These are phyloP conservation scores for Fusarium protoensiforme DNA, from an alignment of 2,329 filamentous ascomycete species.

Conservation along the genomic window DNA sequence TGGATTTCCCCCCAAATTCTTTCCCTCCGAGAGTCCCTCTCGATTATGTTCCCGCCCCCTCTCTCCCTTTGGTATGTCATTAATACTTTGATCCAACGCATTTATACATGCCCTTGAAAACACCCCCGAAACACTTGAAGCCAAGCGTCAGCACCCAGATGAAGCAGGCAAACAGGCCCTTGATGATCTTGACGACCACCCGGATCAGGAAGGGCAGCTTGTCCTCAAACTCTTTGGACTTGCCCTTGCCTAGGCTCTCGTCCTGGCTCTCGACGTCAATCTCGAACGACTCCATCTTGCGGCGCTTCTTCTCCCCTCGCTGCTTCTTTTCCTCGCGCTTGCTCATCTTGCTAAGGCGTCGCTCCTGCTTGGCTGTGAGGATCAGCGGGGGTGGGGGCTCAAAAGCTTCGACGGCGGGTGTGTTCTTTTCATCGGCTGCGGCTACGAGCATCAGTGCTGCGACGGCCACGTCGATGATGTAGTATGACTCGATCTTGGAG, in stretches of 20 bases:
- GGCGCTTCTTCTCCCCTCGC: conserved; percentile 43
- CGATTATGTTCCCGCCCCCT: not conserved
- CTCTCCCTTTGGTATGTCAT: conserved; percentile 19
- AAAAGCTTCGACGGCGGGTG: conserved; percentile 60
- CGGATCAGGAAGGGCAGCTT: conserved; percentile 63
- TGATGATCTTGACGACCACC: conserved; percentile 61
- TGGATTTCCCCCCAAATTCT: not conserved
- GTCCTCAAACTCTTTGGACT: conserved; percentile 54
- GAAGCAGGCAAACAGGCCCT: conserved; percentile 66
- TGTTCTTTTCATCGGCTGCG: conserved; percentile 64
- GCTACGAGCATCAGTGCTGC: conserved; percentile 70
- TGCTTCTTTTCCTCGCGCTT: conserved; percentile 44
- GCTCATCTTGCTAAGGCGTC: conserved; percentile 46
- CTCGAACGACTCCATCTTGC: conserved; percentile 66
- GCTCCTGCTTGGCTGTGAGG: conserved; percentile 38
- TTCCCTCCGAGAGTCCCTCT: not conserved
- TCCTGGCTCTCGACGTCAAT: conserved; percentile 73
- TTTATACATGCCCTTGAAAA: conserved; percentile 63
- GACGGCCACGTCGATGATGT: conserved; percentile 71
- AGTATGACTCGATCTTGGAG: conserved; percentile 68
- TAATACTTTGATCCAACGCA: conserved; percentile 60
- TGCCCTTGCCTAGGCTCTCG: conserved; percentile 54
- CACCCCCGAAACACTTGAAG: conserved; percentile 63
- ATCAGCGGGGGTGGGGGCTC: conserved; percentile 64
- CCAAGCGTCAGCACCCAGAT: conserved; percentile 68